Conservation (phyloP, 2,329 filamentous ascomycete genomes). For the Leptographium procerum region DNA sequence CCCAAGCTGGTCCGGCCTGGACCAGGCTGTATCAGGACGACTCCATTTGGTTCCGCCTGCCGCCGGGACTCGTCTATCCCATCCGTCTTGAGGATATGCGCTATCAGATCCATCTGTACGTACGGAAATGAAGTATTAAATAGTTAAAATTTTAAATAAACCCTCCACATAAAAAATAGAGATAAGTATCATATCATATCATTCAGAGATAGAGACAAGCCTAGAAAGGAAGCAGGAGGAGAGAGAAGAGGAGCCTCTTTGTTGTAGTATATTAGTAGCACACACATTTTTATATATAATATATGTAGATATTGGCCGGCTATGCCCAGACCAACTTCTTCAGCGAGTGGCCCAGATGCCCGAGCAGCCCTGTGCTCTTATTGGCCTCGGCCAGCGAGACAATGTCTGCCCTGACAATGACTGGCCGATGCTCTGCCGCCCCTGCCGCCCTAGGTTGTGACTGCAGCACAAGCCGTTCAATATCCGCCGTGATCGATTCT, state of each 20-base stretch:
- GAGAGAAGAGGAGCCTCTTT: not conserved
- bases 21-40: constrained; percentile 64
- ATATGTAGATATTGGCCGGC: too few relatives aligned
- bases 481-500: constrained; percentile 60
- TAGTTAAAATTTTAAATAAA: not conserved
- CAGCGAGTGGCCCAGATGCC: constrained; percentile 77
- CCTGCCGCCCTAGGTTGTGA: constrained; percentile 29
- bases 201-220: too few relatives aligned
- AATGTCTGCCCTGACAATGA: constrained; percentile 55
- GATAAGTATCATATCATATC: too few relatives aligned
- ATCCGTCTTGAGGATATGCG: constrained; percentile 90
- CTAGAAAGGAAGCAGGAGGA: not conserved
- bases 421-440: constrained; percentile 27
- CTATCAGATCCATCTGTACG: constrained; percentile 82
- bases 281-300: not conserved
- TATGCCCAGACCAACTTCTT: constrained; percentile 85
- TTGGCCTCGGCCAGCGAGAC: constrained; percentile 78
- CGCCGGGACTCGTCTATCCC: constrained; percentile 58
- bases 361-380: constrained; percentile 74
- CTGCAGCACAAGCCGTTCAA: constrained; percentile 53
- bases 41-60: constrained; percentile 74
- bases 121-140: constrained; percentile 8
- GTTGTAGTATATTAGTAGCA: not conserved
- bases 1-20: constrained; percentile 41
- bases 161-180: not conserved